Base-by-base conservation (phyloP, 2,329 filamentous ascomycete species). In the Sordariomycetes sp. region DNA sequence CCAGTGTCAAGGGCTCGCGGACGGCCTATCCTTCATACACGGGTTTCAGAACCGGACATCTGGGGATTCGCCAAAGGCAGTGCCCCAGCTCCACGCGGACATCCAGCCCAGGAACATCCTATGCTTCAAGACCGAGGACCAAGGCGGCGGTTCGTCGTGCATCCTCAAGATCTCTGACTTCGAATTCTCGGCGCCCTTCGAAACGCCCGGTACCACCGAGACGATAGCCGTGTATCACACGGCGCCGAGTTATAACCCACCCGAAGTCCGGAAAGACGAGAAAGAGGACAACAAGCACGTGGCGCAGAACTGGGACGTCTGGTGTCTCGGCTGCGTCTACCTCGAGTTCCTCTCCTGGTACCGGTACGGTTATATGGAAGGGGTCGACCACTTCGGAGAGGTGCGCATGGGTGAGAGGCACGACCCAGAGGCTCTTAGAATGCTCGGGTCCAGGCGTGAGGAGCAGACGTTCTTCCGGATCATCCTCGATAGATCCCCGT, bases 91-190 rank as follows among this genome's bases (percentile, higher is more conserved):
- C 3, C 54, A 55, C 22, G n/a, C n/a, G 7, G 54, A 55, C 18
- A 55, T 55, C 22, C n/a, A 35, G 16, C 54, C 54, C n/a, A 43
- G 37, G 14, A 55, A 55, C 22, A 55, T 55, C 35, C 54, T 55
- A 11, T 55, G 54, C 54, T 55, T 55, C 37, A n/a, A 43, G 22
- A 32, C 37, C 5, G 5, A 20, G n/a, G 35, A 10, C 5, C 22
- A 46, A 6, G 2, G n/a, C 12, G 20, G 48, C 11, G 20, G 18
- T 6, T 16, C 35, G n/a, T 43, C 54, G 25, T 48, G 14, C 22
- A 48, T 20, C 37, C 54, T 55, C 35, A 55, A 55, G 35, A 55
- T 55, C 54, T 22, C 54, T 3, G 54, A 55, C 25, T 55, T 55
- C 22, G 32, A 55, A 34, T 55, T 55, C n/a, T 25, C 54, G 14